Conservation (phyloP, 2,329 filamentous ascomycete species). For the Didymella segeticola region DNA sequence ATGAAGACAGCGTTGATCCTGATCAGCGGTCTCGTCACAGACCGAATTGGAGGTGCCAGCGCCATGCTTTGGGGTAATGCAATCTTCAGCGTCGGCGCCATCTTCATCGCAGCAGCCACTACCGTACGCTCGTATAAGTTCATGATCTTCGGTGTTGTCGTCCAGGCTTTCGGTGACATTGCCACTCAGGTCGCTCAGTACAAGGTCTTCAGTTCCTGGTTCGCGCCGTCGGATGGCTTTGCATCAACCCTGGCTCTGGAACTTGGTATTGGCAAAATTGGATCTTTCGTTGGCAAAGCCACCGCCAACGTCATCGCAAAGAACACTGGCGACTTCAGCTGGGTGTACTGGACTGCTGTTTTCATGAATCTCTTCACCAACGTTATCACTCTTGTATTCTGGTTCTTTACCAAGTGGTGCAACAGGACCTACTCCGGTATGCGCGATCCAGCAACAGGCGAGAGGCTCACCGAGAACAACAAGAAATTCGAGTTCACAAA, state of each 20-base stretch:
- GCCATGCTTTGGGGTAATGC: slow-evolving; percentile 68
- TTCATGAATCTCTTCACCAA: slow-evolving; percentile 72
- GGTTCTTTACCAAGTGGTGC: slow-evolving; percentile 62
- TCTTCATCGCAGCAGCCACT: slow-evolving; percentile 65
- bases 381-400: slow-evolving; percentile 60
- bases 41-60: slow-evolving; percentile 63
- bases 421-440: slow-evolving; percentile 57
- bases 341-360: slow-evolving; percentile 68
- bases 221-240: slow-evolving; percentile 66
- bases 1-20: slow-evolving; percentile 66
- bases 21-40: slow-evolving; percentile 62
- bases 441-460: slow-evolving; percentile 63
- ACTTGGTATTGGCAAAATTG: slow-evolving; percentile 66
- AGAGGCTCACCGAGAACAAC: slow-evolving; percentile 66
- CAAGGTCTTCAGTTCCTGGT: slow-evolving; percentile 71
- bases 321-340: slow-evolving; percentile 65
- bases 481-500: slow-evolving; percentile 64
- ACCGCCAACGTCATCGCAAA: slow-evolving; percentile 66
- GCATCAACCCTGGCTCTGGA: slow-evolving; percentile 68
- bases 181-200: slow-evolving; percentile 70
- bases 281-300: slow-evolving; percentile 65
- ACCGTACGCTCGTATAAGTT: slow-evolving; percentile 64
- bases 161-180: slow-evolving; percentile 67
- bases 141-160: slow-evolving; percentile 65
- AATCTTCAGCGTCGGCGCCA: slow-evolving; percentile 64